Conservation (phyloP, 1,284 basidiomycete genomes). For the Trametes polyzona region DNA sequence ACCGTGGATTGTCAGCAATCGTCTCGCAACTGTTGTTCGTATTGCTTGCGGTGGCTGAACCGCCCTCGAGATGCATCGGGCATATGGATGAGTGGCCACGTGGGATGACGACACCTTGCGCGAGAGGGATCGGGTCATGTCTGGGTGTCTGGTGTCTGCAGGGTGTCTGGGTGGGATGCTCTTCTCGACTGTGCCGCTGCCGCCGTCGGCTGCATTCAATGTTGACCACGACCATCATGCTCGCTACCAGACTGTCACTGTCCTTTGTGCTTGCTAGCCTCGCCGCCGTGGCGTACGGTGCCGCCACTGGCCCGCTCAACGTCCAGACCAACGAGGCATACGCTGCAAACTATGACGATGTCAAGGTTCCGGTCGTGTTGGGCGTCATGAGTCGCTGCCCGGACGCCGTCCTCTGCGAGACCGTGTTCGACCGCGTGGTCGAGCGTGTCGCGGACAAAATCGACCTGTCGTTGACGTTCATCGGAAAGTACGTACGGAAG, state of each 20-base stretch:
- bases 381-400: constrained; percentile 83
- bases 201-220: neutral
- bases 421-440: constrained; percentile 75
- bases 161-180: too few relatives aligned
- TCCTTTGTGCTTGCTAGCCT: neutral
- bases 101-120: too few relatives aligned
- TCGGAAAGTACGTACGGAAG: constrained; percentile 66
- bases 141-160: too few relatives aligned
- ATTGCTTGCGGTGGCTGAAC: too few relatives aligned
- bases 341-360: constrained; percentile 32
- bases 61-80: too few relatives aligned
- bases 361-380: constrained; percentile 58
- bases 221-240: constrained; percentile 18
- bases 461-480: constrained; percentile 70
- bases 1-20: too few relatives aligned
- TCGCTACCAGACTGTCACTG: constrained; percentile 2
- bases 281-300: neutral
- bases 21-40: too few relatives aligned
- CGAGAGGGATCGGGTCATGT: neutral
- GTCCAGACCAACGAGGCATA: constrained; percentile 29
- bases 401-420: constrained; percentile 79
- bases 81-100: too few relatives aligned
- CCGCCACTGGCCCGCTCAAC: constrained; percentile 19
- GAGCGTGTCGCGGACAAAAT: constrained; percentile 66
- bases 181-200: neutral